Percentiles rank a stretch among this genome's conserved stretches.
Conservation (phyloP, 2,329 filamentous ascomycete species). For the Alternaria gaisen region DNA sequence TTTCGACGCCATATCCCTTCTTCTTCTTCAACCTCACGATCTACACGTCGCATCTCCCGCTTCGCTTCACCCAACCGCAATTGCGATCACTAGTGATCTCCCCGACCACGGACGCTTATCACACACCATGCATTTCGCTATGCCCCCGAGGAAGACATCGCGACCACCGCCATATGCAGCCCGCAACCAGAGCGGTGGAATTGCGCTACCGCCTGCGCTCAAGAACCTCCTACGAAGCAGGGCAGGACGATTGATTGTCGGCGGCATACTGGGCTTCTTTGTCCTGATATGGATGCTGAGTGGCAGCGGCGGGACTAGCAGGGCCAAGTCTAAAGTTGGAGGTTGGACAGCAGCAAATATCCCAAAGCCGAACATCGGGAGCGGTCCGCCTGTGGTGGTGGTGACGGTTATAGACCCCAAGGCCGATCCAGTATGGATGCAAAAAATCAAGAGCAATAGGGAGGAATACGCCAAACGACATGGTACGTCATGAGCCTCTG, state of each 20-base stretch:
- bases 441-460: conserved; percentile 82
- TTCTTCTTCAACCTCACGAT: conserved; percentile 1
- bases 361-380: conserved; percentile 52
- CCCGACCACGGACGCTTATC: conserved; percentile 23
- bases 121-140: conserved; percentile 79
- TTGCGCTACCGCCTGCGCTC: conserved; percentile 55
- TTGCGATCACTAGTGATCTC: conserved; percentile 14
- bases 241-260: conserved; percentile 66
- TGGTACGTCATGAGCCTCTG: conserved; percentile 61
- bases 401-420: conserved; percentile 83
- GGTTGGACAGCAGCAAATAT: conserved; percentile 28
- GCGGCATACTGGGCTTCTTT: conserved; percentile 66
- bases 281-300: conserved; percentile 49
- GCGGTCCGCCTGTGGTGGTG: conserved; percentile 70
- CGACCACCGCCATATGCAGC: conserved; percentile 75
- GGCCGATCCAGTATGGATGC: conserved; percentile 71
- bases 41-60: conserved; percentile 32
- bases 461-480: conserved; percentile 85
- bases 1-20: conserved; percentile 2
- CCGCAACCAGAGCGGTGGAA: conserved; percentile 58
- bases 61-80: conserved; percentile 19
- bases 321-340: conserved; percentile 17
- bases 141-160: conserved; percentile 85
- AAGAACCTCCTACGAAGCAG: conserved; percentile 60
- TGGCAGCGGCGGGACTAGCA: conserved; percentile 33